Conservation (phyloP, 148 eudicot genomes). For the Rhododendron henanense region DNA sequence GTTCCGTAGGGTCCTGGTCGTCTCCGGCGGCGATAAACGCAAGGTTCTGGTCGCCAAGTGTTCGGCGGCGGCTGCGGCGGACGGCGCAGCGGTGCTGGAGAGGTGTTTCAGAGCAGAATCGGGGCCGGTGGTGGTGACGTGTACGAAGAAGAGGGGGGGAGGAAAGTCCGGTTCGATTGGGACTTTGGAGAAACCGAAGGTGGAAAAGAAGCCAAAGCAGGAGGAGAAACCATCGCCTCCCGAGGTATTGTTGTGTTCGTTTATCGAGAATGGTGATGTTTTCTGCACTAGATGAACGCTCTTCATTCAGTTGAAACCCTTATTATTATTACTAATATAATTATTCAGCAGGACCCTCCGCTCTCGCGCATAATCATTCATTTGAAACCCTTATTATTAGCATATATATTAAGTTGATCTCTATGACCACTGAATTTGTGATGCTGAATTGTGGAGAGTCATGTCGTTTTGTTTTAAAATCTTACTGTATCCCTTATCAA, state of each 20-base stretch:
- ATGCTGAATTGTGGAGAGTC: neutral
- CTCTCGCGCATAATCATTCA: neutral
- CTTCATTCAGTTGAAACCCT: neutral
- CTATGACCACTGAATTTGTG: neutral
- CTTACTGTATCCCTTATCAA: neutral
- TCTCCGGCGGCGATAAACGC: neutral
- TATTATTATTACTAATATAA: too few species aligned
- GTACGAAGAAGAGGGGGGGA: conserved; percentile 44
- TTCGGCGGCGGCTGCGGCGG: conserved; percentile 15
- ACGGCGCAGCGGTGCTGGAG: conserved; percentile 43
- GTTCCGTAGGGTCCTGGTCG: neutral
- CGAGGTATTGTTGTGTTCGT: conserved; percentile 35
- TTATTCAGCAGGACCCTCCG: too few species aligned
- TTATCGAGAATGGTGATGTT: neutral
- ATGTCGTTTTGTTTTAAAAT: neutral
- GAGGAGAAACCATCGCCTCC: conserved; percentile 35
- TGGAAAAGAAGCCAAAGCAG: conserved; percentile 56
- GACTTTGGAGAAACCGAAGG: conserved; percentile 75
- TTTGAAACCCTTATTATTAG: neutral
- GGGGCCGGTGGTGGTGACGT: conserved; percentile 14
- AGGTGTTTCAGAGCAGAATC: conserved; percentile 44
- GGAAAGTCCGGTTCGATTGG: conserved; percentile 53
- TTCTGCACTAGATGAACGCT: neutral
- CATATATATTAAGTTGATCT: neutral
- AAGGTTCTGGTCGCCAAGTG: conserved; percentile 26